Conservation (phyloP, 2,329 filamentous ascomycete genomes). For the Colletotrichum gigasporum region DNA sequence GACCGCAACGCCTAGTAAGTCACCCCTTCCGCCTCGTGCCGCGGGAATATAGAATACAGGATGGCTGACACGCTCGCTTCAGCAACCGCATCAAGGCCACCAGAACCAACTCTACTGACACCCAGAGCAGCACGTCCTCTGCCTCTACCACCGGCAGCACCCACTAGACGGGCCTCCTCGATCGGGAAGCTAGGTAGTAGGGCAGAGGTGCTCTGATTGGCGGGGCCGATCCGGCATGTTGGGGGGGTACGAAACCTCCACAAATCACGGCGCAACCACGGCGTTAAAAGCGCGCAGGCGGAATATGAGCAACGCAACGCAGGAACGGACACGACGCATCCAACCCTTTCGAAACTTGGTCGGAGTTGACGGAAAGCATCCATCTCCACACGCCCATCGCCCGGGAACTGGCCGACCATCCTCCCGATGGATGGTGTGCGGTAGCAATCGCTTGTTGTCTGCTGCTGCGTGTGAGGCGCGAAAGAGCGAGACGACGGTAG, state of each 20-base stretch:
- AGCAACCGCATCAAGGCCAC: slow-evolving; percentile 52
- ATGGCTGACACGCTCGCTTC: slow-evolving; percentile 30
- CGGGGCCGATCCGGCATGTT: neutral
- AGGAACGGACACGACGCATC: neutral
- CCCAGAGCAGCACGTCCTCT: slow-evolving; percentile 39
- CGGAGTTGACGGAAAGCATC: slow-evolving; percentile 1
- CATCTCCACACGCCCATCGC: neutral
- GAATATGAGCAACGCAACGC: no score
- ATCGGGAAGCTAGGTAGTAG: neutral
- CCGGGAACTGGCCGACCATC: neutral
- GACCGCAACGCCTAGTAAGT: slow-evolving; percentile 56
- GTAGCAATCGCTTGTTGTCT: neutral
- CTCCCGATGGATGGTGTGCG: neutral
- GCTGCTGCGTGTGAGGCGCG: neutral
- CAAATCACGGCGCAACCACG: slow-evolving; percentile 12
- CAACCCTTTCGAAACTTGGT: neutral
- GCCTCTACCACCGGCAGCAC: slow-evolving; percentile 38
- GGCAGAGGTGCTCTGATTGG: neutral
- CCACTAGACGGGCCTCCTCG: neutral
- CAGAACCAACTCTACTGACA: slow-evolving; percentile 47
- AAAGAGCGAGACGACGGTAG: neutral
- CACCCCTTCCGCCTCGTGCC: neutral
- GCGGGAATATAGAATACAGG: no score
- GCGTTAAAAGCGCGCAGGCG: neutral
- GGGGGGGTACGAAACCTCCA: neutral